A percentile compares a stretch with the other conserved stretches of the same genome.
These are phyloP conservation scores for Gamarada debralockiae DNA, from an alignment of 495 filamentous ascomycete species.

Conservation along the genomic window DNA sequence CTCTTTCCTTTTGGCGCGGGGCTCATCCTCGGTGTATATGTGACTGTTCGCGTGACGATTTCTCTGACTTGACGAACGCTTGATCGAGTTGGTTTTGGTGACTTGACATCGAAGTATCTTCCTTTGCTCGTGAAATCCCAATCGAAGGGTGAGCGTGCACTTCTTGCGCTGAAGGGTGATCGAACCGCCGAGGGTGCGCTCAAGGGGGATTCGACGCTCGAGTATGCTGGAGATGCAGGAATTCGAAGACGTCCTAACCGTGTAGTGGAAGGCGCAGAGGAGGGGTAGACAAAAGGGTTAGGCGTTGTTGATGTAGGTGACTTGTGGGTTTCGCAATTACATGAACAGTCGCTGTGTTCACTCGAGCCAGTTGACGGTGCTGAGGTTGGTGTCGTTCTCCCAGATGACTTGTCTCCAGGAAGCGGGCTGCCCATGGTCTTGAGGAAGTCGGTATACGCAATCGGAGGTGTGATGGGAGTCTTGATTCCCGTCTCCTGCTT, in stretches of 20 bases:
- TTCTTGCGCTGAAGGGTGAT: slow-evolving; percentile 42
- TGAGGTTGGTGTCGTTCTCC: slow-evolving; percentile 38
- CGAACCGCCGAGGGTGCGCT: slow-evolving; percentile 27
- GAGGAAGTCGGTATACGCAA: slow-evolving; percentile 89
- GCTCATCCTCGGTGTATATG: slow-evolving; percentile 64
- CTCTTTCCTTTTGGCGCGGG: slow-evolving; percentile 74
- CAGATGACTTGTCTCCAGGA: slow-evolving; percentile 30
- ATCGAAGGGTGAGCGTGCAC: slow-evolving; percentile 53
- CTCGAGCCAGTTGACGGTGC: slow-evolving; percentile 51
- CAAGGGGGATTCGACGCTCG: slow-evolving; percentile 40
- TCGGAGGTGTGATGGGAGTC: slow-evolving; percentile 90
- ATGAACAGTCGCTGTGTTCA: slow-evolving; percentile 47
- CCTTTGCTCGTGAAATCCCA: slow-evolving; percentile 55
- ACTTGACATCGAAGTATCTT: slow-evolving; percentile 36
- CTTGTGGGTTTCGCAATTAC: slow-evolving; percentile 47
- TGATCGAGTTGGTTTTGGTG: slow-evolving; percentile 40
- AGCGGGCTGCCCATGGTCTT: slow-evolving; percentile 39
- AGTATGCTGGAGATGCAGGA: slow-evolving; percentile 56
- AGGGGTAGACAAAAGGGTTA: slow-evolving; percentile 45
- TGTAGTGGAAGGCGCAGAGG: slow-evolving; percentile 54
- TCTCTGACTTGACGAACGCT: slow-evolving; percentile 58
- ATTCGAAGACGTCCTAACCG: slow-evolving; percentile 42
- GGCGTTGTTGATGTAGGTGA: slow-evolving; percentile 33
- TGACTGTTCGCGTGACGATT: slow-evolving; percentile 73
- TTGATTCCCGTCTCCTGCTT: slow-evolving; percentile 50